A percentile compares a stretch with the other conserved stretches of the same genome.
Conservation (phyloP, 2,329 filamentous ascomycete genomes). For the Neonectria hederae region DNA sequence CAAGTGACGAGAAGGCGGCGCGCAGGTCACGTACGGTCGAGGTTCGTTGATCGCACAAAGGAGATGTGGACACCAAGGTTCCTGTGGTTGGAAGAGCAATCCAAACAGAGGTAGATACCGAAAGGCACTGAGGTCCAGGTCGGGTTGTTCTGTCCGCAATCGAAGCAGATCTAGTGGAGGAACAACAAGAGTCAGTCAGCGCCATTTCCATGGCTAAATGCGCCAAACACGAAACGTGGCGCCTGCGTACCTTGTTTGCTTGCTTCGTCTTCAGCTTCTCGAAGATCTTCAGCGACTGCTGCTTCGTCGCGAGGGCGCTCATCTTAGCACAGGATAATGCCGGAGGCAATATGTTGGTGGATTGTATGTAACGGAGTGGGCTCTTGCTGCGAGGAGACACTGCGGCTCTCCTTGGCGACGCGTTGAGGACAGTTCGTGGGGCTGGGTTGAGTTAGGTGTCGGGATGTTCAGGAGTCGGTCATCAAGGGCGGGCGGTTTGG, state of each 20-base stretch:
- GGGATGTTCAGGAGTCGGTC: constrained; percentile 49
- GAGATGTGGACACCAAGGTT: constrained; percentile 99
- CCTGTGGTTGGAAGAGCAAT: constrained; percentile 96
- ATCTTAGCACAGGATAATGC: constrained; percentile 55
- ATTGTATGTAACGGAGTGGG: neutral
- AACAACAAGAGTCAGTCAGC: constrained; percentile 21
- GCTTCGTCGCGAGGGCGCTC: constrained; percentile 82
- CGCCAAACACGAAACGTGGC: neutral
- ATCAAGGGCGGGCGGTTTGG: constrained; percentile 44
- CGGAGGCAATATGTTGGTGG: constrained; percentile 18
- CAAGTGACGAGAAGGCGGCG: constrained; percentile 3
- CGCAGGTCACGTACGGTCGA: constrained; percentile 79
- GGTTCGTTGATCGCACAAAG: constrained; percentile 97
- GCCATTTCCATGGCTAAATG: neutral
- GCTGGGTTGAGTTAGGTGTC: constrained; percentile 31
- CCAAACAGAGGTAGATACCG: constrained; percentile 96
- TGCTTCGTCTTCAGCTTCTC: constrained; percentile 95
- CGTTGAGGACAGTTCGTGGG: constrained; percentile 32
- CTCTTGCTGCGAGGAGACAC: constrained; percentile 9
- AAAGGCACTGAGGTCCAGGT: constrained; percentile 98
- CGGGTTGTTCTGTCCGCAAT: constrained; percentile 96
- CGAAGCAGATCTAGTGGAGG: constrained; percentile 86
- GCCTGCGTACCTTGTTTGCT: constrained; percentile 82
- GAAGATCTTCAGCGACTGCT: constrained; percentile 96
- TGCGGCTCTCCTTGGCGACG: constrained; percentile 27